Evolutionary conservation across 179 eudicot species (phyloP), one percentile per base, ranked within the genome.

Genomic region (Beta corolliflora): DNA sequence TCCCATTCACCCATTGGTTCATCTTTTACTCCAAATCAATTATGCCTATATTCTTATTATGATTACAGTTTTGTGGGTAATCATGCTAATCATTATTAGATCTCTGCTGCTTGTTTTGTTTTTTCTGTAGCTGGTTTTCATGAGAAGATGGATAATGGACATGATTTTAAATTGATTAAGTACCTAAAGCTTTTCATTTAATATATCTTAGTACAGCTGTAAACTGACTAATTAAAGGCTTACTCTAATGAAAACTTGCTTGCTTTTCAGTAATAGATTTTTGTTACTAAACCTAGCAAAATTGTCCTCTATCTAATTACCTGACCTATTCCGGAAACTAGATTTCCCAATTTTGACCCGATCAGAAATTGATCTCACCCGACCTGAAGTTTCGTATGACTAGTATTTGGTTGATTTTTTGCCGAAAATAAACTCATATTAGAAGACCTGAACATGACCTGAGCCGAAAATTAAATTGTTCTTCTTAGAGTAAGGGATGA

Each of bases 31-130:
- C 46, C 45, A 64, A 58, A 64, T 73, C 61, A 73, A 73, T 83
- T 59, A 65, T 64, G 53, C 68, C 60, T 31, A 71, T 55, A 55
- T 52, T 29, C 23, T 54, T 31, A 54, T 55, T 54, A 71, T 72
- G 46, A 80, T 70, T 54, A 12, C 46, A 21, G 66, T 61, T 45
- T 69, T 80, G 63, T 75, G 78, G 45, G 76, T 76, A 41, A 80
- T 75, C n/a, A 71, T 48, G 36, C 52, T 60, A 79, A 84, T 81
- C 23, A 77, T 84, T 73, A 73, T 84, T 73, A 31, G 73, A 16
- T 55, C 36, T 66, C 21, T 45, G 80, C 72, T 73, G 7, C 61
- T 73, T 73, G 29, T 55, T 67, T 78, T 63, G 15, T 48, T 81
- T 44, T 23, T 16, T 79, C 31, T 13, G 5, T n/a, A 9, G 15